Evolutionary conservation across 331 rosid genomes (phyloP).

Genomic region (Cucumis variabilis): DNA sequence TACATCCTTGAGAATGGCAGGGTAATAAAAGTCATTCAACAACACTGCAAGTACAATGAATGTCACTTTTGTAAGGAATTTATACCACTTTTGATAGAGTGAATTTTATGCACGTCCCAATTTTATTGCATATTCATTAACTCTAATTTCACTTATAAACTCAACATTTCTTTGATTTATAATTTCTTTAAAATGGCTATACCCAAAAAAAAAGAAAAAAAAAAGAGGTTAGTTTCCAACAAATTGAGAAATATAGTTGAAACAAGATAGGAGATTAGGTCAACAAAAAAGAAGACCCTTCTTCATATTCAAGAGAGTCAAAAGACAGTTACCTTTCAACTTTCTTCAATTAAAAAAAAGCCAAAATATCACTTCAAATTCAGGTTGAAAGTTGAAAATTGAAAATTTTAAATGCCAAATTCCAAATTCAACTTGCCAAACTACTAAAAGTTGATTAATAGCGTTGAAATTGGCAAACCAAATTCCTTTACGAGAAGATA

Average conservation of each 20-base stretch:
- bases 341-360: not conserved
- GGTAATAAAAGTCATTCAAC: not conserved
- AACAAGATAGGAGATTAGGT: not conserved
- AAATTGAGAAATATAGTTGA: not conserved
- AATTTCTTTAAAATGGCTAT: not conserved
- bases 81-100: not conserved
- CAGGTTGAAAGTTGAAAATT: too few species aligned
- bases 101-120: not conserved
- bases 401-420: not conserved
- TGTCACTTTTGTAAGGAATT: not conserved
- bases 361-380: not conserved
- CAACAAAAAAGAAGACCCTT: not conserved
- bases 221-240: not conserved
- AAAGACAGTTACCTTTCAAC: not conserved
- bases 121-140: not conserved
- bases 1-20: not conserved
- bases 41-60: not conserved
- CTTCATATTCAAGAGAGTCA: not conserved
- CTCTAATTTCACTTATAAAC: not conserved
- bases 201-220: too few species aligned
- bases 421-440: slow-evolving; percentile 6
- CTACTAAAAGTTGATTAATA: not conserved
- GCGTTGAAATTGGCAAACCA: not conserved
- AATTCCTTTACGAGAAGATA: not conserved
- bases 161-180: not conserved